These are phyloP conservation scores for Colletotrichum lindemuthianum DNA, from an alignment of 2,329 filamentous ascomycete species.

Conservation along the genomic window DNA sequence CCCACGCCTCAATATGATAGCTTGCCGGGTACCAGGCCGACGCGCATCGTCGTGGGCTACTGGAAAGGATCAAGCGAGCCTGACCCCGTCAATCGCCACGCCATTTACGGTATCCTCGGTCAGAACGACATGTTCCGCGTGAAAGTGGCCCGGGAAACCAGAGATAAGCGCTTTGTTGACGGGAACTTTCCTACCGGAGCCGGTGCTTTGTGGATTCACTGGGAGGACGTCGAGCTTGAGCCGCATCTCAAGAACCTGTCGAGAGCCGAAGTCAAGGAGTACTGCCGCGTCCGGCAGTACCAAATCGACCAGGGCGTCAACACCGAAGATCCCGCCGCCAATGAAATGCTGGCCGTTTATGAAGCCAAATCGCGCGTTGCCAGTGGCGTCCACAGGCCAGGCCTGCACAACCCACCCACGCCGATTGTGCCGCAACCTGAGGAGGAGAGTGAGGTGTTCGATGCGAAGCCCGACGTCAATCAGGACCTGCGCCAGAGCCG, in stretches of 20 bases:
- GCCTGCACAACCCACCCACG: constrained; percentile 9
- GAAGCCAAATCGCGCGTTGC: constrained; percentile 60
- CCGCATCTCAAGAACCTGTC: constrained; percentile 62
- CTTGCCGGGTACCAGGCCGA: constrained; percentile 64
- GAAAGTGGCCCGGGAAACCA: constrained; percentile 68
- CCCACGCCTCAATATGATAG: constrained; percentile 46
- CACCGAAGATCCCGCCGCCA: constrained; percentile 56
- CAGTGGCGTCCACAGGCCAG: constrained; percentile 39
- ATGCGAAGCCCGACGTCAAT: constrained; percentile 37
- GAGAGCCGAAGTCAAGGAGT: constrained; percentile 70
- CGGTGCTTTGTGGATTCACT: constrained; percentile 70
- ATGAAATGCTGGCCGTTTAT: constrained; percentile 62
- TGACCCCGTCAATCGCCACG: constrained; percentile 63
- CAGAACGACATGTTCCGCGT: constrained; percentile 73
- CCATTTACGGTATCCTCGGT: constrained; percentile 70
- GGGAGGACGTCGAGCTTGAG: constrained; percentile 70
- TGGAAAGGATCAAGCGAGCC: constrained; percentile 66
- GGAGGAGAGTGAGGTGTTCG: constrained; percentile 32
- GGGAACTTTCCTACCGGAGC: constrained; percentile 70
- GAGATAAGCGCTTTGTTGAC: constrained; percentile 66
- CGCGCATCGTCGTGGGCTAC: constrained; percentile 66
- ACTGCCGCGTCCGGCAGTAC: constrained; percentile 68
- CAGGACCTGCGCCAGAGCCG: constrained; percentile 56
- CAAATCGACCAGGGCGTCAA: constrained; percentile 66
- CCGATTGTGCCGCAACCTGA: constrained; percentile 35